A percentile compares a stretch with the other conserved stretches of the same genome.
Evolutionary conservation across 176 grass and related monocot genomes (phyloP).

Genomic region (Zoysia pacifica): DNA sequence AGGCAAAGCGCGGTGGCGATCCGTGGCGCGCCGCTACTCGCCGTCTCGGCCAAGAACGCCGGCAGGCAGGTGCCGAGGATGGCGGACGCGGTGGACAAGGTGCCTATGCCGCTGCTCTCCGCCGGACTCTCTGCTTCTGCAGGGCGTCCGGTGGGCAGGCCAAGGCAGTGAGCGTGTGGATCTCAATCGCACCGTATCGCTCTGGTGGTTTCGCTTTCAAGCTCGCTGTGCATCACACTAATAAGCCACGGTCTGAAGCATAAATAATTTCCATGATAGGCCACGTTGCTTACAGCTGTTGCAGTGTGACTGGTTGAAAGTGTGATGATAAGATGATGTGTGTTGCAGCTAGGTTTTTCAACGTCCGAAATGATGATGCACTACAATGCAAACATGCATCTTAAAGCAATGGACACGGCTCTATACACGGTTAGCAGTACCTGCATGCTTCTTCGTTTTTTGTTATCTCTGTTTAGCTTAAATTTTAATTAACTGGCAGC

Average conservation of each 20-base stretch:
- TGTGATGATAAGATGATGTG: neutral
- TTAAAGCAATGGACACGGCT: no score
- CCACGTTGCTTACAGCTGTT: neutral
- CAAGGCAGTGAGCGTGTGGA: neutral
- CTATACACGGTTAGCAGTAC: no score
- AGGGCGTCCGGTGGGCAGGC: slow-evolving; percentile 39
- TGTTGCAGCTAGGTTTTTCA: neutral
- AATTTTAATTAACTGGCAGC: no score
- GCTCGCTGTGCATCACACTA: neutral
- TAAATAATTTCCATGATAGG: neutral
- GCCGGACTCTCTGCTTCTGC: slow-evolving; percentile 55
- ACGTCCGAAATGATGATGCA: neutral
- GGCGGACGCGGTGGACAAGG: slow-evolving; percentile 54
- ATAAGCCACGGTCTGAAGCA: neutral
- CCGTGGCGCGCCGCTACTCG: slow-evolving; percentile 57
- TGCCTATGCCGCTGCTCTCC: slow-evolving; percentile 66
- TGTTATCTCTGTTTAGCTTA: no score
- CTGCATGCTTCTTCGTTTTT: no score
- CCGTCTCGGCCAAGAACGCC: slow-evolving; percentile 53
- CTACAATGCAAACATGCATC: neutral
- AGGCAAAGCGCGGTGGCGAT: slow-evolving; percentile 46
- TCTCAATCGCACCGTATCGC: neutral
- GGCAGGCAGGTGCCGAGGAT: slow-evolving; percentile 52
- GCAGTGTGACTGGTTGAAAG: neutral
- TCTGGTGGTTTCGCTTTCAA: neutral